phyloP scores from a whole-genome alignment of 768 basidiomycete species.

The Podaxis carcinomalis region DNA sequence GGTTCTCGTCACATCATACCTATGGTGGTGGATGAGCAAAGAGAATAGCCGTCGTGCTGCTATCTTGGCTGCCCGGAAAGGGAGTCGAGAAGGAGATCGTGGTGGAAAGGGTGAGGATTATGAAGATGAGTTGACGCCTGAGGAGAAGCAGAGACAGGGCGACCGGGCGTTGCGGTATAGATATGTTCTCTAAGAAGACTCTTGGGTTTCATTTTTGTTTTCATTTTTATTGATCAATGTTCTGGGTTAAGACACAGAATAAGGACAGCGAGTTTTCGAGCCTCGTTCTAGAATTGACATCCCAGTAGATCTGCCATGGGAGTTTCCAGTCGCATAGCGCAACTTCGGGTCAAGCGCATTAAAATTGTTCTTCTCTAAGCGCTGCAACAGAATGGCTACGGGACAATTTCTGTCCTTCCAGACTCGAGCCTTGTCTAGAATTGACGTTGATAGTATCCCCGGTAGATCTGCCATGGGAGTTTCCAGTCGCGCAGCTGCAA shows the following conservation, averaged over 20 bases:
- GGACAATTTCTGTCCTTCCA: too few relatives aligned
- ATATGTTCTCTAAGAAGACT: conserved; percentile 31
- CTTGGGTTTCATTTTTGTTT: neutral
- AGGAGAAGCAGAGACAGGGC: conserved; percentile 28
- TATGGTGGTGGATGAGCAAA: conserved; percentile 43
- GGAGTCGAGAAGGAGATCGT: neutral
- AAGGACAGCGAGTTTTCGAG: neutral
- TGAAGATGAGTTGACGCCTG: conserved; percentile 12
- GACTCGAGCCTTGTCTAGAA: conserved; percentile 23
- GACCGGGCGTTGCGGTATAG: conserved; percentile 35
- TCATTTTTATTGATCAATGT: neutral
- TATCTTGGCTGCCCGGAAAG: conserved; percentile 20
- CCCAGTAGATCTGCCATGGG: conserved; percentile 62
- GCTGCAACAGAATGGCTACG: conserved; percentile 27
- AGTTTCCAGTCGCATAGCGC: conserved; percentile 69
- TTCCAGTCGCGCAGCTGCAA: conserved; percentile 71
- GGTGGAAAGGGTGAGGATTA: neutral
- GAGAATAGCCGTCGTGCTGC: conserved; percentile 45
- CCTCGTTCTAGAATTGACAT: conserved; percentile 29
- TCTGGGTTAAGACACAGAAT: neutral
- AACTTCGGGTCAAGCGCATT: conserved; percentile 64
- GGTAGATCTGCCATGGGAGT: conserved; percentile 68
- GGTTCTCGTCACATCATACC: conserved; percentile 35
- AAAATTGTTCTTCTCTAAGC: conserved; percentile 68
- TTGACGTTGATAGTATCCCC: conserved; percentile 33